Conservation (phyloP, 2,329 filamentous ascomycete genomes). For the Trichoderma breve region DNA sequence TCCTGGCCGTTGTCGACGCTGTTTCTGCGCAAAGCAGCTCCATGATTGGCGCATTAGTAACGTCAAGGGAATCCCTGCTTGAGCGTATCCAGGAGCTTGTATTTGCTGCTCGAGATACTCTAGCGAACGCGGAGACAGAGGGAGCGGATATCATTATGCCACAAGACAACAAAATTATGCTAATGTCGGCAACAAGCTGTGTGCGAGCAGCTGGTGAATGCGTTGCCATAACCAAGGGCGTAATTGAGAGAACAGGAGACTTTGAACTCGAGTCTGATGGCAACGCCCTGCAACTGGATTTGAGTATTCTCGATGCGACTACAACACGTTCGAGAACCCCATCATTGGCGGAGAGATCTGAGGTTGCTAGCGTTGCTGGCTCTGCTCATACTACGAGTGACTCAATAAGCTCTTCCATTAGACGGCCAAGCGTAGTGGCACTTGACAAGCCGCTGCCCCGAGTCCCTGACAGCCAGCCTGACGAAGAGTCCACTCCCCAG, state of each 20-base stretch:
- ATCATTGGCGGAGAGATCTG: slow-evolving; percentile 36
- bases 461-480: slow-evolving; percentile 46
- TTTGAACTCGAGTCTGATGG: slow-evolving; percentile 79
- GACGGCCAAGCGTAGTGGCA: slow-evolving; percentile 42
- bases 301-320: slow-evolving; percentile 49
- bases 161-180: slow-evolving; percentile 71
- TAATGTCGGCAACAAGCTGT: slow-evolving; percentile 78
- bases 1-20: slow-evolving; percentile 77
- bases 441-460: slow-evolving; percentile 68
- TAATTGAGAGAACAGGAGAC: slow-evolving; percentile 86
- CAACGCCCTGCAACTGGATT: slow-evolving; percentile 54
- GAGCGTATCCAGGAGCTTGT: slow-evolving; percentile 77
- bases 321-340: slow-evolving; percentile 35
- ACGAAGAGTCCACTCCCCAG: slow-evolving; percentile 25
- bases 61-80: slow-evolving; percentile 74
- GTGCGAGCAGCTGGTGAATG: slow-evolving; percentile 90
- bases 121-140: slow-evolving; percentile 65
- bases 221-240: slow-evolving; percentile 77
- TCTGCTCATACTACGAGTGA: slow-evolving; percentile 39
- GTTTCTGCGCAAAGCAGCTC: slow-evolving; percentile 75
- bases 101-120: slow-evolving; percentile 74
- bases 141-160: slow-evolving; percentile 78
- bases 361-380: slow-evolving; percentile 40
- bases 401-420: slow-evolving; percentile 37
- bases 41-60: slow-evolving; percentile 63